phyloP scores from a whole-genome alignment of 2,329 filamentous ascomycete genomes.

The Pestalotiopsis sp. region DNA sequence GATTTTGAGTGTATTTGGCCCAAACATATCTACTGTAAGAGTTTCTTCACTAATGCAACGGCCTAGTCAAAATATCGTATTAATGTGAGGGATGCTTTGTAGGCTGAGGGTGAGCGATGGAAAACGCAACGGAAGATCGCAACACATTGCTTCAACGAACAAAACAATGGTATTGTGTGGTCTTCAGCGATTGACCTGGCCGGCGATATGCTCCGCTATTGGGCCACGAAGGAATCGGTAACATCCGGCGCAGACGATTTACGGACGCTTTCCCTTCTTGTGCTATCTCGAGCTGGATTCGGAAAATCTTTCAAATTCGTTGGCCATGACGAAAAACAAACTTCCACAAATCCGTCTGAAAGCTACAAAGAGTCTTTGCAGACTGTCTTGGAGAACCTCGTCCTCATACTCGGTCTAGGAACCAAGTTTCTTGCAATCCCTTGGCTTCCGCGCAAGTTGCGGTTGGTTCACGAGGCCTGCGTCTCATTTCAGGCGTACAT shows the following conservation, averaged over 20 bases:
- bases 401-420: slow-evolving; percentile 26
- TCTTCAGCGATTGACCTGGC: slow-evolving; percentile 25
- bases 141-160: slow-evolving; percentile 30
- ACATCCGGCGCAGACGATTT: slow-evolving; percentile 25
- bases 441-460: slow-evolving; percentile 23
- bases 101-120: slow-evolving; percentile 22
- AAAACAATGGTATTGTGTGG: slow-evolving; percentile 33
- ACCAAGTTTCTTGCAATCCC: slow-evolving; percentile 12
- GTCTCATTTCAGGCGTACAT: slow-evolving; percentile 31
- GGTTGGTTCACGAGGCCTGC: slow-evolving; percentile 24
- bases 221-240: slow-evolving; percentile 24
- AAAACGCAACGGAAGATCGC: slow-evolving; percentile 28
- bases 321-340: slow-evolving; percentile 19
- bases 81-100: neutral
- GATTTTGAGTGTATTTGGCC: slow-evolving; percentile 23
- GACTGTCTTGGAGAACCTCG: slow-evolving; percentile 28
- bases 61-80: too few relatives aligned
- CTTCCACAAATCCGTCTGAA: neutral
- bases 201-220: slow-evolving; percentile 30
- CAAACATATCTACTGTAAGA: slow-evolving; percentile 20
- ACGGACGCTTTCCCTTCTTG: slow-evolving; percentile 29
- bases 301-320: slow-evolving; percentile 26
- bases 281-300: slow-evolving; percentile 29
- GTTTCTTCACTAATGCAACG: neutral
- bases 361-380: slow-evolving; percentile 28